phyloP scores from a whole-genome alignment of 73 alveolate species.

The Paramecium biaurelia region DNA sequence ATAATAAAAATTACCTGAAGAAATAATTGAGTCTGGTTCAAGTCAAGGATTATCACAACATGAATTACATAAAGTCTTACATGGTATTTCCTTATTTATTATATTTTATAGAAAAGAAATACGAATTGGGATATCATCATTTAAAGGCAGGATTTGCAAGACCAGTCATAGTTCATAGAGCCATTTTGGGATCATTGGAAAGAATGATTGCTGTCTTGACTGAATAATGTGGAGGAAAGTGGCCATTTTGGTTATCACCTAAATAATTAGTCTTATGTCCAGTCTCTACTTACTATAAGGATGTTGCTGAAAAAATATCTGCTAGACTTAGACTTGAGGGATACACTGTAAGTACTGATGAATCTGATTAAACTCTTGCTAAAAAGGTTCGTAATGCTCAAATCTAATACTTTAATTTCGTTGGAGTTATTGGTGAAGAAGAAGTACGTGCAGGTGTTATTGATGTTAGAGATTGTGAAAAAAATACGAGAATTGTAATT shows the following conservation, averaged over 20 bases:
- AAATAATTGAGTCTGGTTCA: background rate
- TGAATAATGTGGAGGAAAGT: slow-evolving; percentile 99
- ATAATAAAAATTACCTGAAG: background rate
- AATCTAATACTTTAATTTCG: slow-evolving; percentile 92
- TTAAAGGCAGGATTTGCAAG: slow-evolving; percentile 97
- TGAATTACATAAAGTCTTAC: slow-evolving; percentile 23
- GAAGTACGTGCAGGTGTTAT: slow-evolving; percentile 90
- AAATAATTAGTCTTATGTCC: slow-evolving; percentile 94
- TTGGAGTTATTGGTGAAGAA: slow-evolving; percentile 98
- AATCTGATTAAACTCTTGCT: slow-evolving; percentile 85
- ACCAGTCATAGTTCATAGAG: slow-evolving; percentile 99
- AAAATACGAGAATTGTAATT: slow-evolving; percentile 84
- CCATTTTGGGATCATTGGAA: slow-evolving; percentile 99
- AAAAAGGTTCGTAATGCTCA: slow-evolving; percentile 98
- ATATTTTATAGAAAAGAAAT: slow-evolving; percentile 43
- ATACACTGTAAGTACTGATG: slow-evolving; percentile 87
- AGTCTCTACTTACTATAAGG: slow-evolving; percentile 88
- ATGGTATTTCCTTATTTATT: background rate
- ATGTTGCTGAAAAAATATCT: slow-evolving; percentile 86
- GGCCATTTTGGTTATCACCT: slow-evolving; percentile 99
- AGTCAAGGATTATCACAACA: slow-evolving; percentile 13
- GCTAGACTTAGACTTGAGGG: slow-evolving; percentile 83
- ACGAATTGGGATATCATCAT: slow-evolving; percentile 69
- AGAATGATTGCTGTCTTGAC: slow-evolving; percentile 95
- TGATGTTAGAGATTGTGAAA: slow-evolving; percentile 97